Conservation (phyloP, 176 grass and related monocot species). For the Panicum miliaceum region DNA sequence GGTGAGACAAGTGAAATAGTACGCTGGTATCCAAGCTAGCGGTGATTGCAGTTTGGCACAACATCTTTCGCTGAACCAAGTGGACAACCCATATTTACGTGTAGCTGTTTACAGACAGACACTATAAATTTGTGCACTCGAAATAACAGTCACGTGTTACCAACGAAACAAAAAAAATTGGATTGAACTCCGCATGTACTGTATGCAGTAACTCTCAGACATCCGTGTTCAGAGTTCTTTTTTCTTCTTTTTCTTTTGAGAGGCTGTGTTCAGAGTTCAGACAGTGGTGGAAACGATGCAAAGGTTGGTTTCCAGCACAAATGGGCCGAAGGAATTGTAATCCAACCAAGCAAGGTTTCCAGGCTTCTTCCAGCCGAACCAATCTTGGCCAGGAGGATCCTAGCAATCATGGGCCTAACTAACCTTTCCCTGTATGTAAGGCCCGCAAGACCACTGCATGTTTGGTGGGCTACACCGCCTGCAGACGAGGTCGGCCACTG, state of each 20-base stretch:
- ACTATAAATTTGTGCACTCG: background rate
- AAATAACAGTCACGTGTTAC: background rate
- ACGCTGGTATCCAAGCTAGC: background rate
- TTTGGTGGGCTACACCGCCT: background rate
- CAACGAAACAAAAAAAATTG: background rate
- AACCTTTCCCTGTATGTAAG: background rate
- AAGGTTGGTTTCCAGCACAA: background rate
- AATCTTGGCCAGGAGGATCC: background rate
- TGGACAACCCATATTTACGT: background rate
- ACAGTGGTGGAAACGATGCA: background rate
- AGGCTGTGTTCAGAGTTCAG: background rate
- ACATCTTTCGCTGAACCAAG: background rate
- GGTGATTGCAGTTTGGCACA: background rate
- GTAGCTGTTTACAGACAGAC: background rate
- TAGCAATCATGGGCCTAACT: background rate
- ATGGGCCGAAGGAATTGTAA: background rate
- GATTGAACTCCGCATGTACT: background rate
- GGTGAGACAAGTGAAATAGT: background rate
- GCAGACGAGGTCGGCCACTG: background rate
- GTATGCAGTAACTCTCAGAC: background rate
- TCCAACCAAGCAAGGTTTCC: background rate
- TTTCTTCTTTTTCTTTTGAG: too few relatives aligned
- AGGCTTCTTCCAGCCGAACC: background rate
- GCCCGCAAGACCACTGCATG: background rate
- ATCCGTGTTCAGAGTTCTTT: too few relatives aligned